Percentiles rank a stretch among this genome's conserved stretches.
Evolutionary conservation across 2,329 filamentous ascomycete species (phyloP).

Genomic region (Ascochyta viciae-villosae): DNA sequence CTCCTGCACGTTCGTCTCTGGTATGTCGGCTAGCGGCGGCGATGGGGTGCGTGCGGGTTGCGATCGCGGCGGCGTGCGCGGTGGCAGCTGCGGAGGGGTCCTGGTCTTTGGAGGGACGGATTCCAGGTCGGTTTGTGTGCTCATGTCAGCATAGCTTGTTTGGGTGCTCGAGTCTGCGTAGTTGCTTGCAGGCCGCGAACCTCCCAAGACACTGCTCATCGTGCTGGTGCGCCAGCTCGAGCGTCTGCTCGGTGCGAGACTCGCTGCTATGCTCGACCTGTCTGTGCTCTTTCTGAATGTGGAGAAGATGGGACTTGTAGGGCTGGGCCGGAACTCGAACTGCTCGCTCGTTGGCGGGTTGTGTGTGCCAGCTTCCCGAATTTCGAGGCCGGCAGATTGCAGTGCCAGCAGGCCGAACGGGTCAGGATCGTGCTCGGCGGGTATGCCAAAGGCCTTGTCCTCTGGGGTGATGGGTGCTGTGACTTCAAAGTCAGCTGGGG

Average conservation of each 20-base stretch:
- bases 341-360: slow-evolving; percentile 76
- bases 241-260: slow-evolving; percentile 56
- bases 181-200: slow-evolving; percentile 64
- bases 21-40: slow-evolving; percentile 44
- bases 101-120: slow-evolving; percentile 16
- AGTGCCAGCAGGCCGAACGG: slow-evolving; percentile 89
- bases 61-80: slow-evolving; percentile 21
- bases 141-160: slow-evolving; percentile 56
- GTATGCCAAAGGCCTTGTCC: slow-evolving; percentile 74
- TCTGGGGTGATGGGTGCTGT: slow-evolving; percentile 36
- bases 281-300: slow-evolving; percentile 74
- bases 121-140: slow-evolving; percentile 66
- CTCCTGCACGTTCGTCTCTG: slow-evolving; percentile 38
- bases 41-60: slow-evolving; percentile 26
- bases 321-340: slow-evolving; percentile 81
- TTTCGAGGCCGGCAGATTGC: slow-evolving; percentile 88
- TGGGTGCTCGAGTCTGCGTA: slow-evolving; percentile 45
- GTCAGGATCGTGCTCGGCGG: slow-evolving; percentile 81
- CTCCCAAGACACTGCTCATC: slow-evolving; percentile 65
- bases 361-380: slow-evolving; percentile 85
- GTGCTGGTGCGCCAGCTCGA: slow-evolving; percentile 77
- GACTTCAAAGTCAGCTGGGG: slow-evolving; percentile 77
- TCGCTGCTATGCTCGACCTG: slow-evolving; percentile 60
- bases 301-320: slow-evolving; percentile 73
- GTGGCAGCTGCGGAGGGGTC: slow-evolving; percentile 33